These are phyloP conservation scores for Globisporangium okanoganense DNA, from an alignment of 352 stramenopile species.

Conservation along the genomic window DNA sequence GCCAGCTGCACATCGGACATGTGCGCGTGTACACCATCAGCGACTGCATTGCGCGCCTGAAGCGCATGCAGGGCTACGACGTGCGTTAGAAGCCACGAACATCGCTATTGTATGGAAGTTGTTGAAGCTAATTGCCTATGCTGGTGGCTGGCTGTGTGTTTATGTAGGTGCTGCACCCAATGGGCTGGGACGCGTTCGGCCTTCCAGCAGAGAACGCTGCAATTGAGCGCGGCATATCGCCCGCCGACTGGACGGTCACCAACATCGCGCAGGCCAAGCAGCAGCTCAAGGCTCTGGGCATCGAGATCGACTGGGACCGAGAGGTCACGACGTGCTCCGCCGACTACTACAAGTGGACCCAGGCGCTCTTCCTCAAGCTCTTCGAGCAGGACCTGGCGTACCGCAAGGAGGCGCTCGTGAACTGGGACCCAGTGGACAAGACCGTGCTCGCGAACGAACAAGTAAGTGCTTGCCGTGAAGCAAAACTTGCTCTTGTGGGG, in stretches of 20 bases:
- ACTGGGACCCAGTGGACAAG: constrained; percentile 98
- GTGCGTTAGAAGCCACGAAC: constrained; percentile 22
- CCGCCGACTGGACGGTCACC: constrained; percentile 91
- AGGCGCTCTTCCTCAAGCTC: constrained; percentile 99
- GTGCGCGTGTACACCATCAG: constrained; percentile 99
- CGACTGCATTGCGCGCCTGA: constrained; percentile 97
- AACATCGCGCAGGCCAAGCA: constrained; percentile 98
- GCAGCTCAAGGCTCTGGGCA: constrained; percentile 96
- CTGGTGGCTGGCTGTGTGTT: background rate
- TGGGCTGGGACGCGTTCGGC: constrained; percentile 99
- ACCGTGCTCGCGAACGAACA: constrained; percentile 99
- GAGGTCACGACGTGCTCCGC: constrained; percentile 96
- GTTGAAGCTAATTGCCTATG: background rate
- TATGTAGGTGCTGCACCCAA: constrained; percentile 93
- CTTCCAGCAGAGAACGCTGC: constrained; percentile 99
- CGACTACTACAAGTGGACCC: constrained; percentile 99
- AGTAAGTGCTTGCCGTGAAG: too few species aligned
- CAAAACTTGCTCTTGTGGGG: constrained; percentile 4
- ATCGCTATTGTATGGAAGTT: background rate
- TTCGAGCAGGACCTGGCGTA: constrained; percentile 95
- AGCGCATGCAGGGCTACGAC: constrained; percentile 96
- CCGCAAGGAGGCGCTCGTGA: constrained; percentile 96
- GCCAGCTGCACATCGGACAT: constrained; percentile 98
- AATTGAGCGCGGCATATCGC: constrained; percentile 96
- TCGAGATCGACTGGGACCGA: constrained; percentile 97